Conservation (phyloP, 2,329 filamentous ascomycete species). For the Sporothrix pseudoabietina region DNA sequence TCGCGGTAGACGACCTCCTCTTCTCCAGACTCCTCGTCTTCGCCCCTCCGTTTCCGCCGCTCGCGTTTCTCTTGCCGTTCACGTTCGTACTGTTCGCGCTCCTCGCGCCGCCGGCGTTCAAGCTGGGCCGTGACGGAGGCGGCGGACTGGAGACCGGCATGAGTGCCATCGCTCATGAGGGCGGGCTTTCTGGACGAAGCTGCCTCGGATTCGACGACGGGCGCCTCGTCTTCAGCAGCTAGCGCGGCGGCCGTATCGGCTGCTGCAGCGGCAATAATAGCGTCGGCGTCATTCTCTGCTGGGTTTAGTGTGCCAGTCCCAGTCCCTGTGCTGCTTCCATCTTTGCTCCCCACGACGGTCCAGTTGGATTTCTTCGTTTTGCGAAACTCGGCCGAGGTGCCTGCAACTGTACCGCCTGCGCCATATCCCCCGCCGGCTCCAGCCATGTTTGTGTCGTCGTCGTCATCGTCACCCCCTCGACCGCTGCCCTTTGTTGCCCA, state of each 20-base stretch:
- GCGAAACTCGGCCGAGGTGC: conserved; percentile 65
- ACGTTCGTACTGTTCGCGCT: conserved; percentile 41
- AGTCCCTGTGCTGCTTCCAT: conserved; percentile 37
- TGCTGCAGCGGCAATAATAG: conserved; percentile 72
- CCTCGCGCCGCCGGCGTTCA: conserved; percentile 54
- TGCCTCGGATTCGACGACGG: conserved; percentile 53
- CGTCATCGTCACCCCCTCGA: conserved; percentile 50
- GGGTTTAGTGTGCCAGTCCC: conserved; percentile 35
- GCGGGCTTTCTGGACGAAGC: conserved; percentile 46
- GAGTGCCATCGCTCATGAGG: conserved; percentile 86
- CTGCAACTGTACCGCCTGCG: conserved; percentile 50
- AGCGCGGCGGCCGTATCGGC: conserved; percentile 62
- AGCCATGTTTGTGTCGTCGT: conserved; percentile 51
- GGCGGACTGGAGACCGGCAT: conserved; percentile 84
- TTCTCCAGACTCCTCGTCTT: conserved; percentile 47
- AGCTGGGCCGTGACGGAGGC: conserved; percentile 73
- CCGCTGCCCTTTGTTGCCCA: conserved; percentile 47
- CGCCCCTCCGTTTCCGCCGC: conserved; percentile 43
- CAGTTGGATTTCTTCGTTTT: conserved; percentile 77
- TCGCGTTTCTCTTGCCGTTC: conserved; percentile 35
- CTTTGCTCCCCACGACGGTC: conserved; percentile 66
- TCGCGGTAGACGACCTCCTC: conserved; percentile 93
- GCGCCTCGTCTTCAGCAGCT: conserved; percentile 53
- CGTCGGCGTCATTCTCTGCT: conserved; percentile 68
- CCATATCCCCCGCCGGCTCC: conserved; percentile 37